Percentiles rank a stretch among this genome's conserved stretches.
These are phyloP conservation scores for Jacaranda copaia DNA, from an alignment of 257 asterid species.

Conservation along the genomic window DNA sequence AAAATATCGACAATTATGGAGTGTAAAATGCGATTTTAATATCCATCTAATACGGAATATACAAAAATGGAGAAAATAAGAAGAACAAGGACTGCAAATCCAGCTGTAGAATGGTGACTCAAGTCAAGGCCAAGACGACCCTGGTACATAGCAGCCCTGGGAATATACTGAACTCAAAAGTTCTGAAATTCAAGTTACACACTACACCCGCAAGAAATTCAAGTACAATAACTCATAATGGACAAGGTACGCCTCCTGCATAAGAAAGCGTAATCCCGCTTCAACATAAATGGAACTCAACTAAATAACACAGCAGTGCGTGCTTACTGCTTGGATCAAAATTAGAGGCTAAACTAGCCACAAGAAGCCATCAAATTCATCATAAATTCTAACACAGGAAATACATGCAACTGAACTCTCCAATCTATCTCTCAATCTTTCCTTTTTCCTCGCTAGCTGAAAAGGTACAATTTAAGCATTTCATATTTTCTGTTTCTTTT, in stretches of 20 bases:
- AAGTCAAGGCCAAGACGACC: too few relatives aligned
- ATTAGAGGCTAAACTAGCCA: slow-evolving; percentile 16
- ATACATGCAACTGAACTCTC: not conserved
- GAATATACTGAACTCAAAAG: not conserved
- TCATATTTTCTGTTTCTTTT: slow-evolving; percentile 60
- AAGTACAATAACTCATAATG: not conserved
- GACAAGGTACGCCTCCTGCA: not conserved
- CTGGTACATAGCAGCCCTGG: not conserved
- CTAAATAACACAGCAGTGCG: not conserved
- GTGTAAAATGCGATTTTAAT: too few relatives aligned
- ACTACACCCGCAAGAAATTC: not conserved
- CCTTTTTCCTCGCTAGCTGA: not conserved
- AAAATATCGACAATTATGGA: too few relatives aligned
- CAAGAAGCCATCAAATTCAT: slow-evolving; percentile 22
- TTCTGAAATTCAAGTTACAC: not conserved
- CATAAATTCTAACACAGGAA: not conserved
- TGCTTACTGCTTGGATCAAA: not conserved
- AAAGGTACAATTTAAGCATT: not conserved
- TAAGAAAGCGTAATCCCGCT: not conserved
- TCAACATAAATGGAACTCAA: not conserved
- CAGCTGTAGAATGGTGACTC: too few relatives aligned
- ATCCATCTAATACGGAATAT: too few relatives aligned
- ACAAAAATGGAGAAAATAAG: too few relatives aligned
- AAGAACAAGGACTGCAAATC: too few relatives aligned
- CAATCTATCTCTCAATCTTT: not conserved